These are phyloP conservation scores for Trametes pubescens DNA, from an alignment of 1,284 basidiomycete species.

Conservation along the genomic window DNA sequence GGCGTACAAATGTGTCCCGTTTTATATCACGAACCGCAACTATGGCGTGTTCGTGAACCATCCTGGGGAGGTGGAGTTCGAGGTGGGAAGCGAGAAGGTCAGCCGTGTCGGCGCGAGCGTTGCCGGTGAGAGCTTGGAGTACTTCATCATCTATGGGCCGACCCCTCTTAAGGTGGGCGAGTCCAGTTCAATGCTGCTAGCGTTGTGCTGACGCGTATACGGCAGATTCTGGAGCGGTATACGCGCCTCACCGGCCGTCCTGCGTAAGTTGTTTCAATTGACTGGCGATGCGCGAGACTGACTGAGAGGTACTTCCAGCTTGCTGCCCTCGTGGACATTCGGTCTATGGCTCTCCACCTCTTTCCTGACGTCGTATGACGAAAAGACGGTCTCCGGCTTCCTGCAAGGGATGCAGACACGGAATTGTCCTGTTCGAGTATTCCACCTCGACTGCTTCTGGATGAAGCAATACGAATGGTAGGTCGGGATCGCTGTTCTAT, in stretches of 20 bases:
- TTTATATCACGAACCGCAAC: conserved; percentile 73
- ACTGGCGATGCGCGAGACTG: not conserved
- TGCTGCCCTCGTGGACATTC: conserved; percentile 76
- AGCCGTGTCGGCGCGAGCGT: conserved; percentile 76
- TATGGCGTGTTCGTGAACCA: conserved; percentile 83
- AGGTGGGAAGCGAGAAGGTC: conserved; percentile 79
- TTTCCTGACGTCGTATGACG: conserved; percentile 76
- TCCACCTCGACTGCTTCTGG: conserved; percentile 84
- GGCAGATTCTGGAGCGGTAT: conserved; percentile 65
- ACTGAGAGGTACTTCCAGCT: conserved; percentile 43
- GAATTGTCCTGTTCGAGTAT: conserved; percentile 75
- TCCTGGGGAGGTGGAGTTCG: conserved; percentile 79
- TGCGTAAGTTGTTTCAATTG: conserved; percentile 49
- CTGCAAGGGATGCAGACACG: conserved; percentile 75
- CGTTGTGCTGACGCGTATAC: not conserved
- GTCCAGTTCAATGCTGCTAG: not conserved
- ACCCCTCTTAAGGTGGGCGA: conserved; percentile 63
- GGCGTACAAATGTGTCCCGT: conserved; percentile 79
- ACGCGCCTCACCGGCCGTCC: conserved; percentile 73
- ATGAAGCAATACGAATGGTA: conserved; percentile 82
- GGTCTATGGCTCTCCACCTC: conserved; percentile 82
- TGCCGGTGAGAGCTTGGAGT: conserved; percentile 68
- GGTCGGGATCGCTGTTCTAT: not conserved
- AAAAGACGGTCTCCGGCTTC: conserved; percentile 72
- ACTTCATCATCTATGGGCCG: conserved; percentile 73